phyloP scores from a whole-genome alignment of 2,329 filamentous ascomycete species.

The Fusarium nisikadoi region DNA sequence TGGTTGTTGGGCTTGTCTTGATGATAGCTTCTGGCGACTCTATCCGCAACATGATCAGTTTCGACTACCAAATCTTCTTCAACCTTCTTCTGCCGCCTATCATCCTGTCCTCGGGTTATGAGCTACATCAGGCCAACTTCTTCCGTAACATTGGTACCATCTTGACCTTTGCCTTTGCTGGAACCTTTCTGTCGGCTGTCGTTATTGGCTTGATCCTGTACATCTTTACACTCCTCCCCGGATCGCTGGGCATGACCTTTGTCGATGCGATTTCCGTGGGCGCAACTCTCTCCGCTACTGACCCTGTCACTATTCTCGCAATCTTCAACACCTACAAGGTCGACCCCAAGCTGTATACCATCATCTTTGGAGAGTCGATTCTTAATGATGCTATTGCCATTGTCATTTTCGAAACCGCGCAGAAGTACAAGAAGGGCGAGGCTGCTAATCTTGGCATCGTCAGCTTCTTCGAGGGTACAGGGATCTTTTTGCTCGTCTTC shows the following conservation, averaged over 20 bases:
- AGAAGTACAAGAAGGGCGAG: slow-evolving; percentile 84
- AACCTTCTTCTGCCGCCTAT: slow-evolving; percentile 98
- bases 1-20: slow-evolving; percentile 92
- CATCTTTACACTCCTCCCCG: slow-evolving; percentile 86
- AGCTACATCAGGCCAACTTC: slow-evolving; percentile 98
- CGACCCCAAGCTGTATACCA: slow-evolving; percentile 96
- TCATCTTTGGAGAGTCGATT: slow-evolving; percentile 98
- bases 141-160: slow-evolving; percentile 98
- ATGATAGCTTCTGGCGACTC: slow-evolving; percentile 83
- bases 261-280: slow-evolving; percentile 97
- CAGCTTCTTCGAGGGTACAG: slow-evolving; percentile 89
- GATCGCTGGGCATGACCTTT: slow-evolving; percentile 86
- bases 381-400: slow-evolving; percentile 98
- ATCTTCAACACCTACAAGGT: slow-evolving; percentile 99
- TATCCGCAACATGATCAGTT: slow-evolving; percentile 91
- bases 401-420: slow-evolving; percentile 97
- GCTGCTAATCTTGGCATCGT: slow-evolving; percentile 78
- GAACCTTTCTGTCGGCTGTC: slow-evolving; percentile 96
- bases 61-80: slow-evolving; percentile 99
- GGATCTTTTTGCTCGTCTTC: slow-evolving; percentile 95
- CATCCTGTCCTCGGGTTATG: slow-evolving; percentile 96
- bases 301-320: slow-evolving; percentile 96
- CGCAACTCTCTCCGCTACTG: slow-evolving; percentile 94
- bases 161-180: slow-evolving; percentile 95
- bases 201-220: slow-evolving; percentile 90